phyloP scores from a whole-genome alignment of 352 stramenopile species.

The Phytophthora parvispora region DNA sequence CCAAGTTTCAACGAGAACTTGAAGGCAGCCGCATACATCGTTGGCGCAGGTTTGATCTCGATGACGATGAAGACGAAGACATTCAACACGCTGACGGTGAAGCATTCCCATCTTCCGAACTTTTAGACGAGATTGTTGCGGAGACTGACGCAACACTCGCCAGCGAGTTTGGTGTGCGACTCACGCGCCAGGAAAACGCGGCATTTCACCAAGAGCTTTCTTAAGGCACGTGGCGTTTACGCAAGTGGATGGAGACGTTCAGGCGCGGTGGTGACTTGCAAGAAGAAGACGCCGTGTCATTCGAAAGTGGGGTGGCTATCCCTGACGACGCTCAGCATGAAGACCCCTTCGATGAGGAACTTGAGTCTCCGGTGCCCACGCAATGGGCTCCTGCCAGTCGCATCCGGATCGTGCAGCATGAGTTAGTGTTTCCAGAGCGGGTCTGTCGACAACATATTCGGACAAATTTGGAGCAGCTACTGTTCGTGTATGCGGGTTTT shows the following conservation, averaged over 20 bases:
- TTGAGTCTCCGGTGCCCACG: conserved; percentile 5
- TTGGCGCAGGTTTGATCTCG: conserved; percentile 1
- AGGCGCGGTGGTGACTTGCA: conserved; percentile 43
- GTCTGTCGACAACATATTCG: conserved; percentile 51
- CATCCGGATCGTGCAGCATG: conserved; percentile 54
- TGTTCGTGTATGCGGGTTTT: conserved; percentile 72
- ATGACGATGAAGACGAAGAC: not conserved
- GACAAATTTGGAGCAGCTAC: conserved; percentile 63
- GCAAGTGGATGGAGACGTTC: conserved; percentile 58
- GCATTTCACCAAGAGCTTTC: conserved; percentile 48
- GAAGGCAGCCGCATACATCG: conserved; percentile 37
- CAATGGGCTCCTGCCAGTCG: conserved; percentile 55
- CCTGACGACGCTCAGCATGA: conserved; percentile 3
- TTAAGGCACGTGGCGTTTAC: conserved; percentile 50
- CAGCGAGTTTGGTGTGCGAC: conserved; percentile 49
- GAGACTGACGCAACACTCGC: conserved; percentile 54
- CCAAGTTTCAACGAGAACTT: conserved; percentile 58
- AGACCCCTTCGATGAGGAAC: conserved; percentile 1
- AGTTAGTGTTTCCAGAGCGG: conserved; percentile 51
- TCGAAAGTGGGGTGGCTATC: conserved; percentile 14
- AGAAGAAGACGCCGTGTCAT: conserved; percentile 58
- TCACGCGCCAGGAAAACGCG: conserved; percentile 49
- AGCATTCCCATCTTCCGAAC: conserved; percentile 48
- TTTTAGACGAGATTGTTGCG: conserved; percentile 60
- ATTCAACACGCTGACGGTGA: not conserved